A percentile compares a stretch with the other conserved stretches of the same genome.
Conservation (phyloP, 805 yeast species). For the Cyberlindnera suaveolens region DNA sequence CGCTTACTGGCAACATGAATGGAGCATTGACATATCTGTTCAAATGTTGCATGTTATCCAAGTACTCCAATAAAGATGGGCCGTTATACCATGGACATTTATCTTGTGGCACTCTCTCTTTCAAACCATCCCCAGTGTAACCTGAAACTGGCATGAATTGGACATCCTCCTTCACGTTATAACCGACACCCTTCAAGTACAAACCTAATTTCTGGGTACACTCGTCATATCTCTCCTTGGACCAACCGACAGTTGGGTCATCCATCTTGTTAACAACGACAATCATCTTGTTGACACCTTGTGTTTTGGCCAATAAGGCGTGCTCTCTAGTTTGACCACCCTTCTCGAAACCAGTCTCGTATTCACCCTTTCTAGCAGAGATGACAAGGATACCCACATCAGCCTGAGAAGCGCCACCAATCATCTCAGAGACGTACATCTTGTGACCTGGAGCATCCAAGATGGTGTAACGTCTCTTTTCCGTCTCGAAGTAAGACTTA, state of each 20-base stretch:
- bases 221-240: slow-evolving; percentile 92
- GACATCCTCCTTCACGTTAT: slow-evolving; percentile 76
- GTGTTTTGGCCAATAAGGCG: slow-evolving; percentile 94
- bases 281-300: slow-evolving; percentile 90
- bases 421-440: slow-evolving; percentile 98
- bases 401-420: slow-evolving; percentile 99
- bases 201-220: slow-evolving; percentile 76
- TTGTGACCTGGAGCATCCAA: slow-evolving; percentile 99
- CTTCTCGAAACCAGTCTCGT: slow-evolving; percentile 97
- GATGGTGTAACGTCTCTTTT: slow-evolving; percentile 94
- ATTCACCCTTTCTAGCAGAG: slow-evolving; percentile 98
- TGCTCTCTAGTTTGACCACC: slow-evolving; percentile 99
- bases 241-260: slow-evolving; percentile 95
- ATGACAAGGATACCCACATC: slow-evolving; percentile 97
- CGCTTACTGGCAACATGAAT: slow-evolving; percentile 92
- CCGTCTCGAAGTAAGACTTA: slow-evolving; percentile 95
- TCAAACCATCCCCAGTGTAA: slow-evolving; percentile 93
- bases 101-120: slow-evolving; percentile 66
- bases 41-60: slow-evolving; percentile 75
- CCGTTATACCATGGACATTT: slow-evolving; percentile 93
- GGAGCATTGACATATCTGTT: slow-evolving; percentile 90
- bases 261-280: slow-evolving; percentile 99
- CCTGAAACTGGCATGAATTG: slow-evolving; percentile 97
- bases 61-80: slow-evolving; percentile 83
- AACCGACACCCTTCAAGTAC: slow-evolving; percentile 86